A percentile compares a stretch with the other conserved stretches of the same genome.
Evolutionary conservation across 176 grass and related monocot genomes (phyloP).

Genomic region (Aegilops longissima): DNA sequence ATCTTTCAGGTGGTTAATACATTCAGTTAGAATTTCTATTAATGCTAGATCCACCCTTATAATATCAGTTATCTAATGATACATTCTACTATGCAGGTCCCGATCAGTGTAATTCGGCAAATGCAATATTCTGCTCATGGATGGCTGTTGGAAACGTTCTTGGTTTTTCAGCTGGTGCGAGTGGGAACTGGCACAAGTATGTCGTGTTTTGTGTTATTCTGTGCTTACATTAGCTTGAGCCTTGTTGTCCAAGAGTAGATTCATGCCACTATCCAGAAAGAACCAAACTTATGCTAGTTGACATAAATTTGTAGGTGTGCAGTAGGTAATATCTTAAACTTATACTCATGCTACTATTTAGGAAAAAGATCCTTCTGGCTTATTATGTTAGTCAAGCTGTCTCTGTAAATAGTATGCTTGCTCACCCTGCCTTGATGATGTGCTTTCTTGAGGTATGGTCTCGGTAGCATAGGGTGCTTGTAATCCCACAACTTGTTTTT

Average conservation of each 20-base stretch:
- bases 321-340: neutral
- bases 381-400: neutral
- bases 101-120: constrained; percentile 92
- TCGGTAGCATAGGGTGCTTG: neutral
- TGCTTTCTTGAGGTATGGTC: neutral
- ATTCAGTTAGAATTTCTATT: neutral
- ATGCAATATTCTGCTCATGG: constrained; percentile 99
- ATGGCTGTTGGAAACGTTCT: constrained; percentile 95
- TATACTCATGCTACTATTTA: neutral
- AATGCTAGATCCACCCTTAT: neutral
- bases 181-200: constrained; percentile 87
- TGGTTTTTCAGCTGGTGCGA: constrained; percentile 87
- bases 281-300: neutral
- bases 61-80: neutral
- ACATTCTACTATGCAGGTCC: constrained; percentile 47
- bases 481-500: neutral
- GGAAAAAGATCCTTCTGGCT: neutral
- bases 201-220: constrained; percentile 6
- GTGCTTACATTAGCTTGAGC: constrained; percentile 2
- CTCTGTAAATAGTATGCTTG: constrained; percentile 11
- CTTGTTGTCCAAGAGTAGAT: neutral
- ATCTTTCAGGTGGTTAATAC: constrained; percentile 78
- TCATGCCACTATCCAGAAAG: neutral
- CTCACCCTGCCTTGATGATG: neutral
- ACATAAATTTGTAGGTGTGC: neutral